Base-by-base conservation (phyloP, 2,329 filamentous ascomycete genomes). In the Bretziella fagacearum region DNA sequence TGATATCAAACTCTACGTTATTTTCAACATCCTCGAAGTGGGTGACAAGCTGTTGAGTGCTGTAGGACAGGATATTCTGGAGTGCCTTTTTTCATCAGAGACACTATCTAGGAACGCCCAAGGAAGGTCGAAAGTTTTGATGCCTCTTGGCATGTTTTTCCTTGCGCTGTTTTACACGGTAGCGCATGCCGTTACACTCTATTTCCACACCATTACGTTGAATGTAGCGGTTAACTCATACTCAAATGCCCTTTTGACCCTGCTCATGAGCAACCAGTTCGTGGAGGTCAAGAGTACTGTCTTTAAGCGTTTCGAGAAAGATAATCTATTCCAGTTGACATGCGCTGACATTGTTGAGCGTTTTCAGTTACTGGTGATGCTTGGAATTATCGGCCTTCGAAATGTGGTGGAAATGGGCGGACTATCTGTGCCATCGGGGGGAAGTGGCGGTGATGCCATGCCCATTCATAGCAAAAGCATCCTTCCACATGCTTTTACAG, bases 151-250 rank as follows among this genome's bases (percentile, higher is more conserved):
- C 62, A 86, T 98, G 73, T 98, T 98, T 56, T 54, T 87, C 4
- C 72, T 96, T 15, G 82, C 89, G 0, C 68, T 98, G 20, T 69
- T 73, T 1, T 98, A 98, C 65, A 95, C 89, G 49, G 81, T 93
- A 37, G 67, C 83, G 3, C 91, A 98, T 60, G 80, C 89, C 0
- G 79, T 86, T 1, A 79, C 85, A 0, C 68, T 98, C 1, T 96
- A 98, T 62, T 96, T 94, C 60, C 91, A 98, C 58, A 89, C 96
- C 54, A 93, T 98, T 55, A 93, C 91, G 0, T 73, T 98, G 46
- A 98, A 98, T 53, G 93, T 98, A 3, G 91, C 91, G 0, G 89
- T 98, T 55, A 98, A 98, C 62, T 95, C 89, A 0, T 98, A 98
- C 62, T 95, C 87, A 0, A 98, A 98, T 58, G 89, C 91, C 0